phyloP scores from a whole-genome alignment of 768 basidiomycete species.

The Naganishia onofrii region DNA sequence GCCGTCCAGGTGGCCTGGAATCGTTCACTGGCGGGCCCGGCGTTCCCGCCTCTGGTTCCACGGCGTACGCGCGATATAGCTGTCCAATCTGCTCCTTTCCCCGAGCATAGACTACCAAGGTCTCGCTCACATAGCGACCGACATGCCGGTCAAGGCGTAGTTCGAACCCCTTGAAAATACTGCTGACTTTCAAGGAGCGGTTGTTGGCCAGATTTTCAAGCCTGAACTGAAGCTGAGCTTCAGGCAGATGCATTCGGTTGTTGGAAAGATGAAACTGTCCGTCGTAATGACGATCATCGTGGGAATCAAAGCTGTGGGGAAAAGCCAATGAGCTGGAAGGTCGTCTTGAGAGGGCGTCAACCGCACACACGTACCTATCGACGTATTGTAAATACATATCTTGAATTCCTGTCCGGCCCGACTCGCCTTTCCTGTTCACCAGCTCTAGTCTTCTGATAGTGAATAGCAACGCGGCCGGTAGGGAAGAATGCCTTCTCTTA shows the following conservation, averaged over 20 bases:
- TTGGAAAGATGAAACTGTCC: conserved; percentile 43
- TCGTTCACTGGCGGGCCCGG: neutral
- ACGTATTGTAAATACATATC: conserved; percentile 83
- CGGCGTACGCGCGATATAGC: conserved; percentile 61
- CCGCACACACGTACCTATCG: conserved; percentile 55
- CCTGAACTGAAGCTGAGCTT: conserved; percentile 72
- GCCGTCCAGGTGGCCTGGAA: neutral
- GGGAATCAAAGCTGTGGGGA: conserved; percentile 71
- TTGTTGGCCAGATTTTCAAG: conserved; percentile 58
- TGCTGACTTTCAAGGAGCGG: conserved; percentile 63
- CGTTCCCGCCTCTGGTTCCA: conserved; percentile 42
- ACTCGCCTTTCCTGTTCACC: conserved; percentile 69
- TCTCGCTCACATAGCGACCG: conserved; percentile 71
- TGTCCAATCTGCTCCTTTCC: conserved; percentile 74
- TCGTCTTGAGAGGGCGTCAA: neutral
- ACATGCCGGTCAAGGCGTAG: conserved; percentile 79
- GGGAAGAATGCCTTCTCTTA: conserved; percentile 34
- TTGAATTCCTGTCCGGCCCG: conserved; percentile 69
- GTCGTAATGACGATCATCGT: conserved; percentile 65
- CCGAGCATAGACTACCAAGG: conserved; percentile 77
- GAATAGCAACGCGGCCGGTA: conserved; percentile 74
- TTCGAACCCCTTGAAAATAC: conserved; percentile 77
- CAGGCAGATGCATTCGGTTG: conserved; percentile 49
- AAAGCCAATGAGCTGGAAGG: neutral
- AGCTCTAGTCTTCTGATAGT: conserved; percentile 75